Base-by-base conservation (phyloP, 805 yeast species). In the Maudiozyma pseudohumilis region DNA sequence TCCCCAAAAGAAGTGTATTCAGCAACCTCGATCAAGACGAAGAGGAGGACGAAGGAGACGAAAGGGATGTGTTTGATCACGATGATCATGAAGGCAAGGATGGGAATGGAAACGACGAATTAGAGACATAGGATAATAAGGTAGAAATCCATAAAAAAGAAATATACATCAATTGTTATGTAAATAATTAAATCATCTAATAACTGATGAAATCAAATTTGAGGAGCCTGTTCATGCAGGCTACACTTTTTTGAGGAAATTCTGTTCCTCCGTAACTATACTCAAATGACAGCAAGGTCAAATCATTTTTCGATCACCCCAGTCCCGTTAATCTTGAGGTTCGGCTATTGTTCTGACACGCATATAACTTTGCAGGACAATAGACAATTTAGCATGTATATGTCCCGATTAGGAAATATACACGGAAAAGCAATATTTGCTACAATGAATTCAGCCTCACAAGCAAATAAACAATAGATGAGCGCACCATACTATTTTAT, bases 1-100 rank as follows among this genome's bases (percentile, higher is more conserved):
- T 81, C 40, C 95, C 96, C 2, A 57, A 56, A 13, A 75, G 70
- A 37, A 65, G 77, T 10, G 68, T 83, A 7, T 80, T 87, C 34
- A 50, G 45, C 20, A 53, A 54, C 34, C 43, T 53, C 18, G 69
- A 63, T 25, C 56, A 64, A 31, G 68, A 64, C 13, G 59, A 59
- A 9, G 67, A 40, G 15, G 41, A 50, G 1, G 47, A 44, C 16
- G 47, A 40, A 19, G 41, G 49, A 3, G 31, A 28, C 18, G n/a
- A n/a, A n/a, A n/a, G n/a, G n/a, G 61, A 55, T 39, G 58, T 55
- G 2, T 56, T 57, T 39, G 59, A 53, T 8, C 57, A 49, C 21
- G 50, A 36, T 23, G 50, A 36, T 23, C 46, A 44, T 8, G 45
- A 44, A 26, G 45, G 45, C 15, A 58, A 58, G 36, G 61, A 54